Evolutionary conservation across 1,284 basidiomycete genomes (phyloP), one percentile per base, ranked within the genome.

Genomic region (Malassezia caprae): DNA sequence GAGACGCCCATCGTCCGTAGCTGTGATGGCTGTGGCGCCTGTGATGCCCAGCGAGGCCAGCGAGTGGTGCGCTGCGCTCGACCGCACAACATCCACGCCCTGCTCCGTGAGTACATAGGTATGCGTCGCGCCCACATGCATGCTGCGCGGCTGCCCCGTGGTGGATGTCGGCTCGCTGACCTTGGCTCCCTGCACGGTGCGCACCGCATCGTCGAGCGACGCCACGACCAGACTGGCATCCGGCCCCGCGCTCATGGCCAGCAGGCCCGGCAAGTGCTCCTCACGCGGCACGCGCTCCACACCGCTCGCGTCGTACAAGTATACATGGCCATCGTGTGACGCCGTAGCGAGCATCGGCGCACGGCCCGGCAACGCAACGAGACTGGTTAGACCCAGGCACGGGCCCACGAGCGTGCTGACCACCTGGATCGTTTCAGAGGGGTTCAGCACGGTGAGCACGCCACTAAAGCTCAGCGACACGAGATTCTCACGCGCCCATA

Each of bases 391-490:
- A 12, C 46, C 35, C 46, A 27, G 17, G 5, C 19, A n/a, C 2
- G 54, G 34, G 13, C 42, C 54, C 3, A 45, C 4, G 2, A 56
- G 34, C 41, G 26, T 37, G 17, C 28, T 27, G 13, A 21, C 19
- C 78, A 43, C 67, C 84, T 85, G 49, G 39, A 42, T 26, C 19
- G 46, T 13, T 15, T 23, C 39, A 8, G 13, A 17, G 8, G 39
- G 24, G 10, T 34, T 28, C 12, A 51, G 65, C 17, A 94, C 72
- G 68, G 87, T 90, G 51, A 99, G 79, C 51, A 83, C 81, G 15
- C 93, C 91, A 0, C 82, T 83, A 65, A 94, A 78, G 2, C 88
- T 89, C 35, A 96, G 78, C 3, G 90, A 91, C 31, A 90, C 84
- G 52, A 96, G 82, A 5, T 61, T 44, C 51, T 82, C 81, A 37